These are phyloP conservation scores for Adansonia grandidieri DNA, from an alignment of 441 rosid genomes.

Conservation along the genomic window DNA sequence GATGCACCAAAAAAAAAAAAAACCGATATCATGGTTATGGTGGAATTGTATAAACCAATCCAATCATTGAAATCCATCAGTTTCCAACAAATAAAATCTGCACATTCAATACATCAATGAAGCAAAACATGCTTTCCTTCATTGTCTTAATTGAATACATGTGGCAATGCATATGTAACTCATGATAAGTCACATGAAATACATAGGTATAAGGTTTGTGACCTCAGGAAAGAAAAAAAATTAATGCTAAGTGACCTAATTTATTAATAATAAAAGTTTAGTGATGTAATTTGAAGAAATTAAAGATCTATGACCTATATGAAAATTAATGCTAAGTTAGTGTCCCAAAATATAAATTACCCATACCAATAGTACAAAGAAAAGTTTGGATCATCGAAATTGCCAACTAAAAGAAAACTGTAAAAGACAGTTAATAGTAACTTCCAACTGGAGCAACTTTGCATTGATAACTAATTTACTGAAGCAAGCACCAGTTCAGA, in stretches of 20 bases:
- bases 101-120: conserved; percentile 14
- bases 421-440: not conserved
- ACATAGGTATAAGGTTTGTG: not conserved
- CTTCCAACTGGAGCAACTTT: conserved; percentile 2
- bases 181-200: conserved; percentile 5
- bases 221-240: too few species aligned
- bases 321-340: too few species aligned
- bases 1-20: not conserved
- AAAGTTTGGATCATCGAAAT: conserved; percentile 19
- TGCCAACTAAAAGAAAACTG: not conserved
- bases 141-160: conserved; percentile 4
- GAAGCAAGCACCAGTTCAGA: conserved; percentile 20
- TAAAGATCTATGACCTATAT: too few species aligned
- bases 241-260: too few species aligned
- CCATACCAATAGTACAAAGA: conserved; percentile 1
- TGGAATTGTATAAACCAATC: conserved; percentile 1
- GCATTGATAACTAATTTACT: not conserved
- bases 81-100: conserved; percentile 17
- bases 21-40: not conserved
- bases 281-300: too few species aligned
- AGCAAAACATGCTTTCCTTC: conserved; percentile 2
- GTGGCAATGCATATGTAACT: not conserved
- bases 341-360: too few species aligned
- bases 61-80: not conserved
- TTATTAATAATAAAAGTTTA: too few species aligned